Conservation (phyloP, 768 basidiomycete genomes). For the Russula foetens region DNA sequence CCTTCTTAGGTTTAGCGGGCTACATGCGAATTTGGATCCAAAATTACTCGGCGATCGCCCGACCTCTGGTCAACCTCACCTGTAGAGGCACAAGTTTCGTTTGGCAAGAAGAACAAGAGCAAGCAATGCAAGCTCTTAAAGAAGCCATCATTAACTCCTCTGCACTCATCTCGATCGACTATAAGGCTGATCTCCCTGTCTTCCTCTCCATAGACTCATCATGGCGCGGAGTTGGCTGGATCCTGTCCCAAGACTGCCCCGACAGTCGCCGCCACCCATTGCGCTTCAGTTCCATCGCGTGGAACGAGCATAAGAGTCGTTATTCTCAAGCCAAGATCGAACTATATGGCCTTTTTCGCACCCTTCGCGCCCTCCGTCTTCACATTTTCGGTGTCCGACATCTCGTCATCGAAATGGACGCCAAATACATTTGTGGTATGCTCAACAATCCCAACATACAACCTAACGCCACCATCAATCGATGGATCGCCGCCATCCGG, state of each 20-base stretch:
- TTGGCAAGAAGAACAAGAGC: background rate
- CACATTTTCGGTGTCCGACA: slow-evolving; percentile 26
- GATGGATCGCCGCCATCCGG: slow-evolving; percentile 36
- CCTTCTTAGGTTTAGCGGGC: slow-evolving; percentile 21
- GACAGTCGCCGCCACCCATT: slow-evolving; percentile 23
- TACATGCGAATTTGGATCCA: slow-evolving; percentile 20
- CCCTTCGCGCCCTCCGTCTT: background rate
- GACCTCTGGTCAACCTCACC: no score
- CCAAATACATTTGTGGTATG: slow-evolving; percentile 34
- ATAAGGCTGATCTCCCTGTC: slow-evolving; percentile 17
- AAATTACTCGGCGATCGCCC: slow-evolving; percentile 20
- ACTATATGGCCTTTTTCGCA: slow-evolving; percentile 21
- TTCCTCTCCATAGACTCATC: slow-evolving; percentile 24
- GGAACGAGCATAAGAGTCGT: slow-evolving; percentile 10
- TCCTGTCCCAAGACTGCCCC: slow-evolving; percentile 23
- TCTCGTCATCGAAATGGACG: slow-evolving; percentile 29
- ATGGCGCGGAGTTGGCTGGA: slow-evolving; percentile 22
- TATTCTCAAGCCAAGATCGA: slow-evolving; percentile 26
- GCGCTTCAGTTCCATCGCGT: slow-evolving; percentile 27
- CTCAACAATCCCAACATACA: slow-evolving; percentile 32
- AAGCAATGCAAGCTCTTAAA: background rate
- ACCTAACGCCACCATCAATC: slow-evolving; percentile 32
- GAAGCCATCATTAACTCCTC: slow-evolving; percentile 3
- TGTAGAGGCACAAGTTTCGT: slow-evolving; percentile 13
- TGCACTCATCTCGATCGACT: slow-evolving; percentile 22